Evolutionary conservation across 1,139 yeast species (phyloP).

Genomic region (Protomyces inouyei): DNA sequence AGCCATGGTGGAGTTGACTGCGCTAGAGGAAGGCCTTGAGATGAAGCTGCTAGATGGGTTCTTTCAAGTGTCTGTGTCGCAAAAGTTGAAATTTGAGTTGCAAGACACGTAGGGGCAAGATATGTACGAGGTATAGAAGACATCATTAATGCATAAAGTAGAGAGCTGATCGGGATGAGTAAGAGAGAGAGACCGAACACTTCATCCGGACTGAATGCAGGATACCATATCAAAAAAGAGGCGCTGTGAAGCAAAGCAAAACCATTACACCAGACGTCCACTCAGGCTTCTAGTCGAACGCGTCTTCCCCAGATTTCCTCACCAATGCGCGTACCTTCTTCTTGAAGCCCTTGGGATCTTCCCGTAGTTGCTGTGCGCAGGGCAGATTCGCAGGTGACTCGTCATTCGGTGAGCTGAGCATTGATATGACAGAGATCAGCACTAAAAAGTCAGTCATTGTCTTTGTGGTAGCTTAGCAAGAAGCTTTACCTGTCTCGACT

Average conservation of each 20-base stretch:
- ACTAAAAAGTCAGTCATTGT: conserved; percentile 15
- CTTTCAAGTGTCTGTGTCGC: no score
- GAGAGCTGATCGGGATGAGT: neutral
- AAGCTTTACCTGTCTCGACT: conserved; percentile 31
- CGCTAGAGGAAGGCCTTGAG: neutral
- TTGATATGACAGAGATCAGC: conserved; percentile 34
- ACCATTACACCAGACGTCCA: neutral
- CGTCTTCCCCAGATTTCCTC: conserved; percentile 33
- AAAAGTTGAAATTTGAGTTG: no score
- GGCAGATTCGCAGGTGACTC: conserved; percentile 36
- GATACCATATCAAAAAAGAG: no score
- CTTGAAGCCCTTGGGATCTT: conserved; percentile 34
- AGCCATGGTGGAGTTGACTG: conserved; percentile 3
- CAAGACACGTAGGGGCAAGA: neutral
- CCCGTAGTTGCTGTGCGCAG: conserved; percentile 35
- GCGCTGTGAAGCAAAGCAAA: no score
- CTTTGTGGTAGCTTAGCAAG: no score
- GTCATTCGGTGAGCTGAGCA: conserved; percentile 35
- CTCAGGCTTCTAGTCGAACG: conserved; percentile 4
- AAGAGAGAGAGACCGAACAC: neutral
- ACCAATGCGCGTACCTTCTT: conserved; percentile 34
- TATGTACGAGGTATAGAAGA: neutral
- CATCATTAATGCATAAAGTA: neutral
- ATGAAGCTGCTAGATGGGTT: neutral
- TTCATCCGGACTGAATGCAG: no score